These are phyloP conservation scores for Monosporascus sp. DNA, from an alignment of 2,329 filamentous ascomycete genomes.

Conservation along the genomic window DNA sequence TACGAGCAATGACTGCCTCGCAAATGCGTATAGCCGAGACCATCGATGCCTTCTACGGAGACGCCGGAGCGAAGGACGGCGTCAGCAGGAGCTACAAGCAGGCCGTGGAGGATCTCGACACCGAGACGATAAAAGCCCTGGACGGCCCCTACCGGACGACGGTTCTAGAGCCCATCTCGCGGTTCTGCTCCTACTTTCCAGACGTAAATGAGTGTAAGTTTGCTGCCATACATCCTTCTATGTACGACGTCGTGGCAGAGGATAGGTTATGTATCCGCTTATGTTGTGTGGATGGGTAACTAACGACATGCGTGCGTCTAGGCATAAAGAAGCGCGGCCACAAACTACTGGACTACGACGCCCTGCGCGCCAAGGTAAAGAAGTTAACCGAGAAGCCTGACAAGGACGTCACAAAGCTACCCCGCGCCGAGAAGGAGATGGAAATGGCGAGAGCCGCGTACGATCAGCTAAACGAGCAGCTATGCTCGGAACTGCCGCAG, in stretches of 20 bases:
- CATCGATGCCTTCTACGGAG: slow-evolving; percentile 98
- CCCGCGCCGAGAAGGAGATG: slow-evolving; percentile 91
- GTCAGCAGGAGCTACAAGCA: slow-evolving; percentile 97
- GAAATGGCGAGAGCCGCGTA: slow-evolving; percentile 91
- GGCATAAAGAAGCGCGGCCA: slow-evolving; percentile 97
- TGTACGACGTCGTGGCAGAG: not conserved
- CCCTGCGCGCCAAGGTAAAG: slow-evolving; percentile 92
- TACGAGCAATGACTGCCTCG: slow-evolving; percentile 97
- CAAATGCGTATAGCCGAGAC: slow-evolving; percentile 99
- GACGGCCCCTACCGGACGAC: slow-evolving; percentile 95
- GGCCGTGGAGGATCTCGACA: slow-evolving; percentile 93
- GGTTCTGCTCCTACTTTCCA: slow-evolving; percentile 97
- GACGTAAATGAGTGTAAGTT: slow-evolving; percentile 90
- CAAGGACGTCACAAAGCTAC: slow-evolving; percentile 95
- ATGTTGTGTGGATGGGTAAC: not conserved
- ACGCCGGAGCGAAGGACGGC: slow-evolving; percentile 88
- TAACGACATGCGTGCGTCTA: slow-evolving; percentile 23
- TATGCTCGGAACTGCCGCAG: slow-evolving; percentile 88
- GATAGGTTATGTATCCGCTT: not conserved
- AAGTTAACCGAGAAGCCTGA: slow-evolving; percentile 96
- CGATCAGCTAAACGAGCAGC: slow-evolving; percentile 94
- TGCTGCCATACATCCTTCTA: not conserved
- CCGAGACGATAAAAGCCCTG: slow-evolving; percentile 96
- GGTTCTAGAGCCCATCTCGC: slow-evolving; percentile 88
- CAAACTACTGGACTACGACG: slow-evolving; percentile 97